A percentile compares a stretch with the other conserved stretches of the same genome.
phyloP scores from a whole-genome alignment of 2,329 filamentous ascomycete genomes.

The Fusarium redolens region DNA sequence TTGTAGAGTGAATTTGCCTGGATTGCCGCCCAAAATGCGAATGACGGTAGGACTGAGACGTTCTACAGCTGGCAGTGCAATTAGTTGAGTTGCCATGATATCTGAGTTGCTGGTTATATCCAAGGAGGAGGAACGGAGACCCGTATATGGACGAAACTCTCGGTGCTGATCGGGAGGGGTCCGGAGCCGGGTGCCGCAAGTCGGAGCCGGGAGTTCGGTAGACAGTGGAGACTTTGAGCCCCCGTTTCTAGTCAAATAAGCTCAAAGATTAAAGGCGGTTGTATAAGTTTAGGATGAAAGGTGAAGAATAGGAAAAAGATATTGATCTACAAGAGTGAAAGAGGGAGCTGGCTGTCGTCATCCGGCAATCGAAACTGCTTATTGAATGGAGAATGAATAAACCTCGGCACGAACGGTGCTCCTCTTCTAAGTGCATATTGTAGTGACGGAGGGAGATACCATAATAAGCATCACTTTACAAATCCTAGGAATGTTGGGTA shows the following conservation, averaged over 20 bases:
- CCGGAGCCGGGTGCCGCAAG: constrained; percentile 25
- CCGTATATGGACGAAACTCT: not conserved
- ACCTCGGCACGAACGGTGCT: constrained; percentile 36
- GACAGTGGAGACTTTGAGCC: constrained; percentile 13
- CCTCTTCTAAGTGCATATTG: constrained; percentile 10
- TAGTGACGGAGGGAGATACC: not conserved
- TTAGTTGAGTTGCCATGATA: constrained; percentile 70
- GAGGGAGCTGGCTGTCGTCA: constrained; percentile 18
- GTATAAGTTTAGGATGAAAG: not conserved
- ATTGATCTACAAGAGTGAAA: not conserved
- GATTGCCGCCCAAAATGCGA: constrained; percentile 90
- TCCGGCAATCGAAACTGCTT: constrained; percentile 10
- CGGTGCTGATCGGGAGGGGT: constrained; percentile 19
- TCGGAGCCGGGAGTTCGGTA: constrained; percentile 22
- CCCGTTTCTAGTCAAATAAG: not conserved
- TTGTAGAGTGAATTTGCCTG: constrained; percentile 80
- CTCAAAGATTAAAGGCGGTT: not conserved
- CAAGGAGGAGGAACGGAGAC: not conserved
- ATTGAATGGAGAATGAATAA: constrained; percentile 13
- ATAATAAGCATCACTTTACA: not conserved
- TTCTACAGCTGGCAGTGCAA: constrained; percentile 77
- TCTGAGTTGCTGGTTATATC: not conserved
- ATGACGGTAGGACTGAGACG: constrained; percentile 82
- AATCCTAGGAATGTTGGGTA: not conserved
- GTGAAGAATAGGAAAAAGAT: not conserved